Evolutionary conservation across 306 rosid species (phyloP), one percentile per base, ranked within the genome.

Genomic region (Dryas alaskensis): DNA sequence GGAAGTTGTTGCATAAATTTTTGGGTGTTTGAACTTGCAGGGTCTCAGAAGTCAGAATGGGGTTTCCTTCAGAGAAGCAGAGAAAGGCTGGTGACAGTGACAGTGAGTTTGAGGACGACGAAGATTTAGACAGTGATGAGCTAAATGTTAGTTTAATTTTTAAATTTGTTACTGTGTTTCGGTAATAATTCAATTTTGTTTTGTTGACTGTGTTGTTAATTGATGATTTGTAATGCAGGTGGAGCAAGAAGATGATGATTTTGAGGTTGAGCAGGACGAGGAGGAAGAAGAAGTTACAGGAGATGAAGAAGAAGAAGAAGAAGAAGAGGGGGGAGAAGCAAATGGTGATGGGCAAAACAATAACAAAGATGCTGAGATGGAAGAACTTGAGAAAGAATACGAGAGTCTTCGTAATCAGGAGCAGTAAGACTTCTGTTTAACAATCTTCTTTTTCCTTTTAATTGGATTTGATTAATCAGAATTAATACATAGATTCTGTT

Each of bases 321-420:
- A 49, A 7, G 73, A 46, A 31, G 84, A 76, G 37, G 82, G 45
- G 37, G 76, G 31, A 46, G 74, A 8, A 43, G 86, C 80, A n/a
- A 62, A 27, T 50, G 78, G 49, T 73, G 78, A 63, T 47, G 69
- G 71, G 84, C 63, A 55, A 11, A 39, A 53, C 40, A 40, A 44
- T 37, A 46, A 59, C 13, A 75, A 70, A 49, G 88, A 81, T 75
- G 91, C 85, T n/a, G 97, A 89, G 78, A 76, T 93, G 91, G 94
- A 86, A 70, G 85, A 88, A 42, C 96, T 91, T 50, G 94, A 91
- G 86, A 85, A 91, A 78, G 91, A 91, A 79, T 89, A 87, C 63
- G 80, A 68, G 80, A 82, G 79, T 75, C 88, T 91, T 77, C 90
- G 88, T 64, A 74, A 83, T 25, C 90, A 89, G 83, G 92, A 93